Conservation (phyloP, 2,329 filamentous ascomycete species). For the Pseudogymnoascus sp. region DNA sequence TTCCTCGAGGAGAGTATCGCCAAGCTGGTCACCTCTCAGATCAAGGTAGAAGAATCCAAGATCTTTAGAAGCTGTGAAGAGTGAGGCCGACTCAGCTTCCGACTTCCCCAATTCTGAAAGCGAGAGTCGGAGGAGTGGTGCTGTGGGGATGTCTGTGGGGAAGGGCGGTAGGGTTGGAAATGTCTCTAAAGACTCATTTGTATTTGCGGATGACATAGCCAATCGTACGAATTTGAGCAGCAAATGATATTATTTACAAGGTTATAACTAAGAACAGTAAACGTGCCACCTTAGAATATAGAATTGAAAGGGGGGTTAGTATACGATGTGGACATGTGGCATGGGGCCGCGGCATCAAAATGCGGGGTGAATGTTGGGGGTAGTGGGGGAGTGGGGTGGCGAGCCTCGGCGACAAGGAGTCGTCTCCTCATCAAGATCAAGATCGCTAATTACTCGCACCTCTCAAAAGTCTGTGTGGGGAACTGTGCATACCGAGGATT, state of each 20-base stretch:
- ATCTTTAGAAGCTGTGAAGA: constrained; percentile 19
- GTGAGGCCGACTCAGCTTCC: constrained; percentile 12
- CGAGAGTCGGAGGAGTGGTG: constrained; percentile 18
- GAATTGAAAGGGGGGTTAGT: neutral
- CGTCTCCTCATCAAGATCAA: neutral
- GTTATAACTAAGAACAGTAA: neutral
- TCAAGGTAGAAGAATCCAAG: constrained; percentile 25
- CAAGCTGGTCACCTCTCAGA: constrained; percentile 15
- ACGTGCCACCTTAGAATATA: neutral
- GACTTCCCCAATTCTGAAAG: constrained; percentile 14
- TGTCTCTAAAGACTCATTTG: neutral
- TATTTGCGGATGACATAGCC: neutral
- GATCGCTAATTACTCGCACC: neutral
- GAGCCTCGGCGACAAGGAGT: neutral
- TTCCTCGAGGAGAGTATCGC: constrained; percentile 18
- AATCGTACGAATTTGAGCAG: neutral
- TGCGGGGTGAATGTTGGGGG: neutral
- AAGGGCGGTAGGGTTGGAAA: constrained; percentile 18
- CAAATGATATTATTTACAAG: neutral
- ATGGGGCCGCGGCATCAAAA: neutral
- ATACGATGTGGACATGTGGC: neutral
- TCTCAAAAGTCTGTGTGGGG: too few relatives aligned
- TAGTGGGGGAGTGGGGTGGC: neutral
- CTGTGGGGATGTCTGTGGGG: constrained; percentile 17
- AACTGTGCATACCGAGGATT: too few relatives aligned